phyloP scores from a whole-genome alignment of 768 basidiomycete genomes.

The Gautieria morchelliformis region DNA sequence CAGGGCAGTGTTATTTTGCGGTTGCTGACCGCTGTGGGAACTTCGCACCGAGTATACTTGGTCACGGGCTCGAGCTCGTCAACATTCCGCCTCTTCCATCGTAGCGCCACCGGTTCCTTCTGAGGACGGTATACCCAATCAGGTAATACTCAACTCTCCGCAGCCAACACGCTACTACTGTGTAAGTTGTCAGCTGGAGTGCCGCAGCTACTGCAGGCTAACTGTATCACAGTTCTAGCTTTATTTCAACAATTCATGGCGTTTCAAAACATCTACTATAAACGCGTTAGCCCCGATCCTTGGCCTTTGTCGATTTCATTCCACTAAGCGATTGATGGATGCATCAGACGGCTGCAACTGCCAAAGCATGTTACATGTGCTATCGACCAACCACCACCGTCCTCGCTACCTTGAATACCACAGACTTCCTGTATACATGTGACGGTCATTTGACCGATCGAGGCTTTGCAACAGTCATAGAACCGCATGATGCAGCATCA shows the following conservation, averaged over 20 bases:
- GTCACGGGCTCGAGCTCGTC: too few species aligned
- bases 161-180: too few species aligned
- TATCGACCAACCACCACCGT: slow-evolving; percentile 74
- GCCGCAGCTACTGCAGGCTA: too few species aligned
- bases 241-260: slow-evolving; percentile 10
- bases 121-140: too few species aligned
- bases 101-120: too few species aligned
- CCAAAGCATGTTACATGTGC: slow-evolving; percentile 72
- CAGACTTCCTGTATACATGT: slow-evolving; percentile 85
- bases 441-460: slow-evolving; percentile 68
- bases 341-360: slow-evolving; percentile 62
- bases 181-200: too few species aligned
- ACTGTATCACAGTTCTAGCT: background rate
- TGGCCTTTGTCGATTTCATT: background rate
- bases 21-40: too few species aligned
- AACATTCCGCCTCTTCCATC: too few species aligned
- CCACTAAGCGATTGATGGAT: background rate
- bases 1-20: background rate
- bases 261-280: slow-evolving; percentile 72
- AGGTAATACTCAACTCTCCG: too few species aligned
- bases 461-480: slow-evolving; percentile 57
- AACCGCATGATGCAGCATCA: slow-evolving; percentile 18
- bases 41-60: background rate
- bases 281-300: slow-evolving; percentile 49
- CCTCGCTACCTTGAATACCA: slow-evolving; percentile 71